These are phyloP conservation scores for Chernovozyma aurita DNA, from an alignment of 1,139 yeast genomes.

Conservation along the genomic window DNA sequence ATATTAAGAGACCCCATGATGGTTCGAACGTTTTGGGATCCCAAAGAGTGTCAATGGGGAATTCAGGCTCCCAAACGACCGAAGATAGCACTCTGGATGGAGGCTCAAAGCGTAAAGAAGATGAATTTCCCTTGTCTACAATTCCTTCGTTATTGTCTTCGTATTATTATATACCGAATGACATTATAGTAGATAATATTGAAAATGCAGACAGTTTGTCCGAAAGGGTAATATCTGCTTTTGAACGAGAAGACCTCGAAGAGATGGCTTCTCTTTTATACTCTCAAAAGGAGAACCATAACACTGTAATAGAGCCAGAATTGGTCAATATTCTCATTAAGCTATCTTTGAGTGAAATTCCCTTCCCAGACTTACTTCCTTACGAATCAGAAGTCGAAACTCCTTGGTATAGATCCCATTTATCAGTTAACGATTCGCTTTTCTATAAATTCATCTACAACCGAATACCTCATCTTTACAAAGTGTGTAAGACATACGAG, in stretches of 20 bases:
- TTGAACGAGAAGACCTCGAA: conserved; percentile 5
- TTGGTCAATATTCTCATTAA: conserved; percentile 6
- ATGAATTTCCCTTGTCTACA: conserved; percentile 1
- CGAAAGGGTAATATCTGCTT: conserved; percentile 4
- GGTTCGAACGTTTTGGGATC: no score
- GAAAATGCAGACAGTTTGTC: conserved; percentile 1
- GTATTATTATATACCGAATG: conserved; percentile 3
- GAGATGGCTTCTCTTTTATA: conserved; percentile 1
- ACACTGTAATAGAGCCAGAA: conserved; percentile 5
- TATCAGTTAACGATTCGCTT: conserved; percentile 11
- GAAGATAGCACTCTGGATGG: conserved; percentile 2
- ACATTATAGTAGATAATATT: conserved; percentile 3
- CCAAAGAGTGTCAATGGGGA: no score
- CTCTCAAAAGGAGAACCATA: not conserved
- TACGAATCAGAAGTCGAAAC: conserved; percentile 5
- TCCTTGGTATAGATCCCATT: conserved; percentile 5
- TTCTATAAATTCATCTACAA: conserved; percentile 13
- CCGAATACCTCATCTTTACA: conserved; percentile 17
- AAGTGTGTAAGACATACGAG: conserved; percentile 17
- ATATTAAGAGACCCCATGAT: conserved; percentile 2
- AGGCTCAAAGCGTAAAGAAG: no score
- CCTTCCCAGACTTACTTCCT: conserved; percentile 5
- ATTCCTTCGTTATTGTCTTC: not conserved
- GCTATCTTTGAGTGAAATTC: conserved; percentile 6
- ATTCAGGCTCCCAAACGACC: no score